A percentile compares a stretch with the other conserved stretches of the same genome.
phyloP scores from a whole-genome alignment of 345 rosid species.

The Eucalyptus cloeziana region DNA sequence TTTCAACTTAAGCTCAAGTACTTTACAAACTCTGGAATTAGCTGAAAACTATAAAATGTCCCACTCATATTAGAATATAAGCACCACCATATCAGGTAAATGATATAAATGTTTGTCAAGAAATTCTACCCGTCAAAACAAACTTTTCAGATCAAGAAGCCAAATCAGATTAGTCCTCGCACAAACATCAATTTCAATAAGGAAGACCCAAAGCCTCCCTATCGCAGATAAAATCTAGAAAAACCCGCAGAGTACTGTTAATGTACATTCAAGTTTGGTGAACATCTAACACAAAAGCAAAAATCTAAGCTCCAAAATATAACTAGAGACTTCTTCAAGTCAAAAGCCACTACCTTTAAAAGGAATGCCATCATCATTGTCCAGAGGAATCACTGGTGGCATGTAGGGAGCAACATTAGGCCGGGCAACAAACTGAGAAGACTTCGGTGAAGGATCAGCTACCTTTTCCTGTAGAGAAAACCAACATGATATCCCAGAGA shows the following conservation, averaged over 20 bases:
- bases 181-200: neutral
- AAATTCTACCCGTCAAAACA: neutral
- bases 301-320: neutral
- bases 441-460: slow-evolving; percentile 23
- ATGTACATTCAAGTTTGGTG: neutral
- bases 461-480: slow-evolving; percentile 45
- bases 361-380: slow-evolving; percentile 31
- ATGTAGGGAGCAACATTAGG: slow-evolving; percentile 27
- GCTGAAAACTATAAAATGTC: neutral
- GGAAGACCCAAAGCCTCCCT: neutral
- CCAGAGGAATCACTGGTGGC: slow-evolving; percentile 19
- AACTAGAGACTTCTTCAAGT: neutral
- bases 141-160: neutral
- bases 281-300: neutral
- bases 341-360: slow-evolving; percentile 19
- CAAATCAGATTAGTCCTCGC: neutral
- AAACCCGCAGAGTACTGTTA: neutral
- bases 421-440: slow-evolving; percentile 13
- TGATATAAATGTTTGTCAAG: neutral
- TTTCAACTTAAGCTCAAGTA: neutral
- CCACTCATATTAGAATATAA: neutral
- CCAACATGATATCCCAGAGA: neutral
- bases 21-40: neutral
- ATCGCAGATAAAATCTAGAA: neutral
- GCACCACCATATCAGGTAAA: neutral